Conservation (phyloP, 2,329 filamentous ascomycete genomes). For the Epichloe gansuensis region DNA sequence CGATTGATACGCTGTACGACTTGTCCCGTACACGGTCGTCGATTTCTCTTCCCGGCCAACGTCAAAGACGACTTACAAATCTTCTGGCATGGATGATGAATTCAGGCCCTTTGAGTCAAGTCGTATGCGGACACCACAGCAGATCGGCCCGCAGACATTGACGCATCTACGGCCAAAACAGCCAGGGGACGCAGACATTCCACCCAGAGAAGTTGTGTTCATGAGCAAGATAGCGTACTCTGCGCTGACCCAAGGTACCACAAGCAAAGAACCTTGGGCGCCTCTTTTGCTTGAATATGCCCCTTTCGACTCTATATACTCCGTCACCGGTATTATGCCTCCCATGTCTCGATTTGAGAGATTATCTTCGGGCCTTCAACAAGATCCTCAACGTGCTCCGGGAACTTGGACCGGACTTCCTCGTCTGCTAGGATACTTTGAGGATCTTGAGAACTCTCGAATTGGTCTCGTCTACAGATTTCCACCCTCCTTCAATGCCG, state of each 20-base stretch:
- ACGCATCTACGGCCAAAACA: constrained; percentile 34
- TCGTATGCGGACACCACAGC: constrained; percentile 48
- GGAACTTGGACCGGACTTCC: constrained; percentile 51
- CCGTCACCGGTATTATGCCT: constrained; percentile 49
- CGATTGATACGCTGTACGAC: constrained; percentile 70
- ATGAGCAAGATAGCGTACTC: constrained; percentile 40
- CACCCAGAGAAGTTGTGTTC: constrained; percentile 33
- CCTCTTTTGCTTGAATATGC: constrained; percentile 63
- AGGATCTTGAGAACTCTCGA: constrained; percentile 57
- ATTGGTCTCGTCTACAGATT: constrained; percentile 67
- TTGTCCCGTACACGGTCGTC: constrained; percentile 54
- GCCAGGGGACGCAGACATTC: constrained; percentile 18
- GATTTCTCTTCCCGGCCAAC: constrained; percentile 20
- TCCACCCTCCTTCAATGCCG: constrained; percentile 50
- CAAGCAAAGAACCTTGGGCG: constrained; percentile 32
- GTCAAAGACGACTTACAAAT: constrained; percentile 23
- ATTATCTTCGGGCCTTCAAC: constrained; percentile 45
- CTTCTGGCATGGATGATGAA: constrained; percentile 32
- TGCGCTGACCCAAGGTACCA: constrained; percentile 31
- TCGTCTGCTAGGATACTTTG: constrained; percentile 57
- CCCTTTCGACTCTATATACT: constrained; percentile 49
- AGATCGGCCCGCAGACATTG: constrained; percentile 43
- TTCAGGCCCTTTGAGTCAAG: constrained; percentile 44
- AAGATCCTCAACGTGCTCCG: constrained; percentile 37
- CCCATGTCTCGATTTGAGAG: constrained; percentile 54